These are phyloP conservation scores for Allantophomopsis cytisporea DNA, from an alignment of 2,329 filamentous ascomycete species.

Conservation along the genomic window DNA sequence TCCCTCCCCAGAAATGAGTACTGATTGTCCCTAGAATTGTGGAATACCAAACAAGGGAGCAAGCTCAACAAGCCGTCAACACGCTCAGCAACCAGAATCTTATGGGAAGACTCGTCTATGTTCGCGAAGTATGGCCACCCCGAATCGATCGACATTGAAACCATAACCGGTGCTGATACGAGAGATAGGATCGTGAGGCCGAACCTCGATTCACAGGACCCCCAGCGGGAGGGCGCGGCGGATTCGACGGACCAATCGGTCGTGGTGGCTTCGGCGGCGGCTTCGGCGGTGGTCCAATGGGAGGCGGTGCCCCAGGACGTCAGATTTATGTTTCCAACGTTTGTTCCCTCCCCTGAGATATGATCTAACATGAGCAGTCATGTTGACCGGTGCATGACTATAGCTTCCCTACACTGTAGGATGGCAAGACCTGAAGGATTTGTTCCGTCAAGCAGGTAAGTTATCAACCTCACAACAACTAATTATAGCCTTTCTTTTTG, in stretches of 20 bases:
- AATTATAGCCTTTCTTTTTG: too few species aligned
- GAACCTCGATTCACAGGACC: slow-evolving; percentile 90
- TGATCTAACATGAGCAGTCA: slow-evolving; percentile 13
- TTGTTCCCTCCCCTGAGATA: slow-evolving; percentile 36
- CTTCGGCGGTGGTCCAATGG: slow-evolving; percentile 37
- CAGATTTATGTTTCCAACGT: slow-evolving; percentile 98
- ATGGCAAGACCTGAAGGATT: slow-evolving; percentile 97
- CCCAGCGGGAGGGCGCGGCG: slow-evolving; percentile 47
- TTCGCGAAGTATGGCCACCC: slow-evolving; percentile 64
- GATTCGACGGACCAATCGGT: slow-evolving; percentile 31
- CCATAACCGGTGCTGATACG: slow-evolving; percentile 3
- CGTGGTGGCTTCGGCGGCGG: slow-evolving; percentile 23
- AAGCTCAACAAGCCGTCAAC: slow-evolving; percentile 94
- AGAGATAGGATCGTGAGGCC: slow-evolving; percentile 76
- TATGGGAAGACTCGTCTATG: slow-evolving; percentile 97
- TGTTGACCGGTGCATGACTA: slow-evolving; percentile 23
- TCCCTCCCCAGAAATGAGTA: slow-evolving; percentile 2
- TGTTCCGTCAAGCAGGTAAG: slow-evolving; percentile 92
- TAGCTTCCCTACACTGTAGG: slow-evolving; percentile 95
- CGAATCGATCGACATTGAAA: background rate
- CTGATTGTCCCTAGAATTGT: slow-evolving; percentile 61
- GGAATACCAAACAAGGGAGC: slow-evolving; percentile 99
- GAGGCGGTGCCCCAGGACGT: slow-evolving; percentile 46
- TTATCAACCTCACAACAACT: slow-evolving; percentile 5
- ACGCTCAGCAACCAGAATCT: slow-evolving; percentile 98